Evolutionary conservation across 192 early-diverging fungal genomes (phyloP).

Genomic region (Helicostylum pulchrum): DNA sequence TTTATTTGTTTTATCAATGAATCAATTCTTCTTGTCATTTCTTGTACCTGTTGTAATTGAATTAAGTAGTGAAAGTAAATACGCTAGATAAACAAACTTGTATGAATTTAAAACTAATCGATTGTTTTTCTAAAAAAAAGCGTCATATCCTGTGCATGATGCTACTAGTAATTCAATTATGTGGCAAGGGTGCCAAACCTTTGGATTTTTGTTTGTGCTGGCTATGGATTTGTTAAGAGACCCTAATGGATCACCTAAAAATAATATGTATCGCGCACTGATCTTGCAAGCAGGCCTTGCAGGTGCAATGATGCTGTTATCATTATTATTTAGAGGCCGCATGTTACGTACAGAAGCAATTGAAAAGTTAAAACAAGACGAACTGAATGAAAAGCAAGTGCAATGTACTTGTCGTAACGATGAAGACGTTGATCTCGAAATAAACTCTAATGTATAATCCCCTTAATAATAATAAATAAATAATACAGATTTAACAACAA

Average conservation of each 20-base stretch:
- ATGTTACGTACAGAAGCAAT: constrained; percentile 33
- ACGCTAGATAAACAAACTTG: not conserved
- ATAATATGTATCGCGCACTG: constrained; percentile 29
- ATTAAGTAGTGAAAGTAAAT: constrained; percentile 34
- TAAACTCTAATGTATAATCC: not conserved
- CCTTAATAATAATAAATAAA: not conserved
- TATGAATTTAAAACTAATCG: not conserved
- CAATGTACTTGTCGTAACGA: not conserved
- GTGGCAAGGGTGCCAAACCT: constrained; percentile 38
- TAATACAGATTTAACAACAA: not conserved
- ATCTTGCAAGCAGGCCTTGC: constrained; percentile 31
- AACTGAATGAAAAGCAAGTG: not conserved
- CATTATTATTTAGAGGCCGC: constrained; percentile 22
- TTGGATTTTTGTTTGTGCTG: constrained; percentile 29
- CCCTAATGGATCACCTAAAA: constrained; percentile 15
- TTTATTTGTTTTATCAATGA: constrained; percentile 32
- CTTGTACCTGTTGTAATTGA: constrained; percentile 37
- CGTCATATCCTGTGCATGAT: constrained; percentile 32
- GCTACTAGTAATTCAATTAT: constrained; percentile 31
- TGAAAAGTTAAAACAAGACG: not conserved
- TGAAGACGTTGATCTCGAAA: not conserved
- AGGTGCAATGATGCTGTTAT: constrained; percentile 22
- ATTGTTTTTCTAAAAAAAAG: not conserved
- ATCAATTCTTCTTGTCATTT: constrained; percentile 38
- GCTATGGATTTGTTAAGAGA: constrained; percentile 32